Evolutionary conservation across 371 early-diverging fungal species (phyloP), one percentile per base, ranked within the genome.

Genomic region (Mucor piriformis): DNA sequence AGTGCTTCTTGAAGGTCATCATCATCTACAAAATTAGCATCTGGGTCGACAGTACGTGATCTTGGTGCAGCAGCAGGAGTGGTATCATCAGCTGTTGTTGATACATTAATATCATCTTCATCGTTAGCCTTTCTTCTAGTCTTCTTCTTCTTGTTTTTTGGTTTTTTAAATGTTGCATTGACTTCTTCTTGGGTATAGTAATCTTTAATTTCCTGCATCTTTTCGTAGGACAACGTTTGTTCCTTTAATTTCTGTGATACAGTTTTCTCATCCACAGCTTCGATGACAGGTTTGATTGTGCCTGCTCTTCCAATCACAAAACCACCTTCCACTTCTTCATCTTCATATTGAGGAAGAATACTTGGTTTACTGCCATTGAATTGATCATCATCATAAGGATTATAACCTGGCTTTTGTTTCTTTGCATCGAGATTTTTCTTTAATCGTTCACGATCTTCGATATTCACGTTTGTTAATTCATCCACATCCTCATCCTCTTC

Each of bases 111-210:
- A 12, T 67, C 77, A 29, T 61, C 76, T 5, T 61, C 77, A 32
- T 66, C 78, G 38, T 70, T 77, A 59, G 67, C 70, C 57, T 70
- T 73, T 67, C 63, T 73, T 58, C 72, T 86, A 65, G 68, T 82
- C 57, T 74, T 76, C 63, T 67, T 67, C 66, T 82, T 85, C 72
- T 76, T 82, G 64, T 81, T 82, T 61, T 92, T 91, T 15, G 88
- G 83, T 57, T 93, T 90, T 59, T 90, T 93, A 63, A 95, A 95
- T 13, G 83, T 66, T 6, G 88, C 75, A 21, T 88, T 83, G 1
- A 85, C 83, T 75, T 95, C 95, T 42, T 93, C 93, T 60, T 88
- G 84, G 55, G 95, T 93, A 77, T 95, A 95, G 67, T 92, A 94
- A 64, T 87, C 89, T 57, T 84, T 80, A 40, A 82, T 81, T 52